Evolutionary conservation across 768 basidiomycete species (phyloP), one percentile per base, ranked within the genome.

Genomic region (Boletus rex-veris): DNA sequence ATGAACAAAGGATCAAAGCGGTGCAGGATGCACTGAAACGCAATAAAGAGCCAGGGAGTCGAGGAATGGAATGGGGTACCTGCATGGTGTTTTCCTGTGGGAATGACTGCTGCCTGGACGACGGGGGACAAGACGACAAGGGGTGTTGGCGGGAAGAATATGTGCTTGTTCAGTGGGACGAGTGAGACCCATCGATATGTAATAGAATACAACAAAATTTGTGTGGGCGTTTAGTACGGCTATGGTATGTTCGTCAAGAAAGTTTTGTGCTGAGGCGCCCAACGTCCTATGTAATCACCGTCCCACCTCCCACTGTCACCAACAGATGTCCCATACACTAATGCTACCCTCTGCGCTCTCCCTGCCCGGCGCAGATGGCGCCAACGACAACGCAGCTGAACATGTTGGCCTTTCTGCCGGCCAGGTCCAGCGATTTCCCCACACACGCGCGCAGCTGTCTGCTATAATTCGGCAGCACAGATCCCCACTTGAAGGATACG

Each of bases 21-120:
- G 74, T 92, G 9, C 78, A 84, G 63, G 69, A 73, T 37, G 74
- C 73, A 21, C 66, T 91, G 56, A 81, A 82, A 61, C 76, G 74
- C 12, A 71, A 62, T 31, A 73, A 71, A 31, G 73, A 71, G 10
- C 66, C 71, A 1, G 80, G 75, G 14, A 75, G 77, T 48, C 72
- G 74, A 39, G 87, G 86, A 0, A 94, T 98, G 91, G 92, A 95
- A 54, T 98, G 94, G 92, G 96, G 96, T 0, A 95, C 90, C 2
- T 85, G 88, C 52, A 75, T 96, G 74, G 77, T 98, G 10, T 96
- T 94, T 71, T 89, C 89, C 1, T 98, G 96, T 64, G 80, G 80
- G 62, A 78, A 78, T 43, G 91, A 96, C 67, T 97, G 94, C 66
- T 84, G 81, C 63, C 50, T 73, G 49, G 73, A 71, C 41, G 75